A percentile compares a stretch with the other conserved stretches of the same genome.
phyloP scores from a whole-genome alignment of 2,329 filamentous ascomycete genomes.

The Paecilomyces sp. region DNA sequence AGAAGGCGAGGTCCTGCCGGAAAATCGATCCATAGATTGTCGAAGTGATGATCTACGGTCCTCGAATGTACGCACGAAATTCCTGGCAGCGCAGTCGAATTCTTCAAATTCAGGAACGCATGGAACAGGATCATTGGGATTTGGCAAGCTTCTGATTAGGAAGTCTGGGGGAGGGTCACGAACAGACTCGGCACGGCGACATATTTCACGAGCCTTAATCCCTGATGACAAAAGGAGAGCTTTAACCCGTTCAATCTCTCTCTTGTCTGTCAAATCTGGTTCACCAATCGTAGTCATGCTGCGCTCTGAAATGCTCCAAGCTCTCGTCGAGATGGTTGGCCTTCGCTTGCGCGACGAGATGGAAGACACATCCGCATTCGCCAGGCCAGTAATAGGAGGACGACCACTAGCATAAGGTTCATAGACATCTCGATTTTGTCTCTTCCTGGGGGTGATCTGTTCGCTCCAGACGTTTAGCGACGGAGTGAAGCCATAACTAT shows the following conservation, averaged over 20 bases:
- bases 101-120: conserved; percentile 43
- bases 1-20: conserved; percentile 35
- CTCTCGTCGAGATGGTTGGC: conserved; percentile 36
- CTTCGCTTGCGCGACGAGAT: conserved; percentile 20
- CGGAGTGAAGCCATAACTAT: conserved; percentile 24
- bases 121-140: conserved; percentile 25
- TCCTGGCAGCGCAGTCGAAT: conserved; percentile 46
- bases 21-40: conserved; percentile 39
- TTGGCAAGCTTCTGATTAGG: conserved; percentile 22
- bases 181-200: conserved; percentile 52
- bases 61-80: conserved; percentile 44
- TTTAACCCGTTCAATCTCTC: conserved; percentile 73
- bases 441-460: conserved; percentile 12
- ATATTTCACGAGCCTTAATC: conserved; percentile 82
- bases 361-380: conserved; percentile 29
- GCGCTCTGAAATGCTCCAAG: conserved; percentile 54
- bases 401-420: conserved; percentile 23
- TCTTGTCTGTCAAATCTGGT: conserved; percentile 46
- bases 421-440: conserved; percentile 18
- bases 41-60: conserved; percentile 38
- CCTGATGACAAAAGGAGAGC: conserved; percentile 74
- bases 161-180: conserved; percentile 30
- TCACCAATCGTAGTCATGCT: conserved; percentile 29
- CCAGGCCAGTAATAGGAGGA: conserved; percentile 41
- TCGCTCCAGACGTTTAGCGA: conserved; percentile 14